Evolutionary conservation across 2,329 filamentous ascomycete genomes (phyloP).

Genomic region (Alternaria angustiovoidea): DNA sequence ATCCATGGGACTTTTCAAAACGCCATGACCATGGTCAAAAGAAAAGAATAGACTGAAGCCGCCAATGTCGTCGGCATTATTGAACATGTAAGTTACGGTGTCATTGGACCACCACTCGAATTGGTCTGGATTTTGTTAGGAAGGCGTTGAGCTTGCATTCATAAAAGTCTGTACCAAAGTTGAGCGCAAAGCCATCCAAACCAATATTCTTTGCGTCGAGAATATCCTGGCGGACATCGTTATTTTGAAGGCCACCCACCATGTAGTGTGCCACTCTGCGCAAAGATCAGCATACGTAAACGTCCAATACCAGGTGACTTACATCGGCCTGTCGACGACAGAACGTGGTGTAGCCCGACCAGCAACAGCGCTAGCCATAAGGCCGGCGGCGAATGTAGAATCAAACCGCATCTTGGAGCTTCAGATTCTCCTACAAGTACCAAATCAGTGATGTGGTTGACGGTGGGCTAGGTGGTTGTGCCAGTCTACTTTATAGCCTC

Average conservation of each 20-base stretch:
- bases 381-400: slow-evolving; percentile 5
- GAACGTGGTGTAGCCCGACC: slow-evolving; percentile 5
- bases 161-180: slow-evolving; percentile 30
- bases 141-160: background rate
- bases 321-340: background rate
- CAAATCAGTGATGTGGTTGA: background rate
- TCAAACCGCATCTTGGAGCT: slow-evolving; percentile 12
- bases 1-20: slow-evolving; percentile 32
- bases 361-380: slow-evolving; percentile 12
- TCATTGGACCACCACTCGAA: slow-evolving; percentile 35
- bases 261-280: slow-evolving; percentile 35
- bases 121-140: slow-evolving; percentile 12
- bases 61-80: slow-evolving; percentile 35
- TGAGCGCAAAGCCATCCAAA: slow-evolving; percentile 48
- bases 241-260: slow-evolving; percentile 31
- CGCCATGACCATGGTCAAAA: slow-evolving; percentile 43
- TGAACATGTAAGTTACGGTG: slow-evolving; percentile 43
- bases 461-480: background rate
- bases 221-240: slow-evolving; percentile 36
- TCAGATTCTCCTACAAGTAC: background rate
- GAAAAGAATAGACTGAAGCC: slow-evolving; percentile 49
- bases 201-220: slow-evolving; percentile 40
- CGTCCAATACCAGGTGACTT: slow-evolving; percentile 5
- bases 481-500: background rate
- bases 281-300: background rate